Percentiles rank a stretch among this genome's conserved stretches.
phyloP scores from a whole-genome alignment of 352 stramenopile species.

The Globisporangium polare region DNA sequence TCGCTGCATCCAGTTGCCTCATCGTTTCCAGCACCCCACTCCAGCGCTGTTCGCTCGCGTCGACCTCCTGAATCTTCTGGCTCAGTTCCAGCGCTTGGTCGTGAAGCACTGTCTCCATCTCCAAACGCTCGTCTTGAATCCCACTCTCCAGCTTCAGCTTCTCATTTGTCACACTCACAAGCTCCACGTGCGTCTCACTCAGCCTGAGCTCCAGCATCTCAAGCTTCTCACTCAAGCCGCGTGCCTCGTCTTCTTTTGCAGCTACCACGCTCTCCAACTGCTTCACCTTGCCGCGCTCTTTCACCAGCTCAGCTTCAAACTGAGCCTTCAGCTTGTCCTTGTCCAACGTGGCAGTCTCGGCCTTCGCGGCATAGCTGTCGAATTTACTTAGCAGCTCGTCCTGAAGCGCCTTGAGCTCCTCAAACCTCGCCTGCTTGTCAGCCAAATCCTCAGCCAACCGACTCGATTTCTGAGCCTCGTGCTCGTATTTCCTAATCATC shows the following conservation, averaged over 20 bases:
- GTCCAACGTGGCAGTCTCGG: constrained; percentile 26
- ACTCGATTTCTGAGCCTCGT: constrained; percentile 11
- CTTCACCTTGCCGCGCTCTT: constrained; percentile 16
- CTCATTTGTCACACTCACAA: constrained; percentile 11
- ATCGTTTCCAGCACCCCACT: constrained; percentile 24
- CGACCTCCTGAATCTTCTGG: constrained; percentile 12
- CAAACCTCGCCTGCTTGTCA: constrained; percentile 31
- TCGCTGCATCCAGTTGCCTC: constrained; percentile 33
- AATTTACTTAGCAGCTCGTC: constrained; percentile 62
- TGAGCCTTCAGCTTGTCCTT: constrained; percentile 25
- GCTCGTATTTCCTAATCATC: constrained; percentile 17
- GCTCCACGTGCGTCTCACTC: constrained; percentile 15
- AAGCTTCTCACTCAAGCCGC: constrained; percentile 11
- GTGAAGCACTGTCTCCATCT: constrained; percentile 15
- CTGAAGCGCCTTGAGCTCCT: constrained; percentile 64
- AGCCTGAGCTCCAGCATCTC: constrained; percentile 6
- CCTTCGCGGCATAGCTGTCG: constrained; percentile 34
- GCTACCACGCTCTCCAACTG: not conserved
- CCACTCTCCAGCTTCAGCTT: constrained; percentile 18
- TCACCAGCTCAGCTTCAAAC: constrained; percentile 14
- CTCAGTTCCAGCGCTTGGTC: constrained; percentile 16
- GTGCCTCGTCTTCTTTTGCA: constrained; percentile 2
- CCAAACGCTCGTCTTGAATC: constrained; percentile 17
- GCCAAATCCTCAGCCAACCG: constrained; percentile 18
- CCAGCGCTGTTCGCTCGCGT: constrained; percentile 17